Evolutionary conservation across 768 basidiomycete genomes (phyloP), one percentile per base, ranked within the genome.

Genomic region (Trametes elegans): DNA sequence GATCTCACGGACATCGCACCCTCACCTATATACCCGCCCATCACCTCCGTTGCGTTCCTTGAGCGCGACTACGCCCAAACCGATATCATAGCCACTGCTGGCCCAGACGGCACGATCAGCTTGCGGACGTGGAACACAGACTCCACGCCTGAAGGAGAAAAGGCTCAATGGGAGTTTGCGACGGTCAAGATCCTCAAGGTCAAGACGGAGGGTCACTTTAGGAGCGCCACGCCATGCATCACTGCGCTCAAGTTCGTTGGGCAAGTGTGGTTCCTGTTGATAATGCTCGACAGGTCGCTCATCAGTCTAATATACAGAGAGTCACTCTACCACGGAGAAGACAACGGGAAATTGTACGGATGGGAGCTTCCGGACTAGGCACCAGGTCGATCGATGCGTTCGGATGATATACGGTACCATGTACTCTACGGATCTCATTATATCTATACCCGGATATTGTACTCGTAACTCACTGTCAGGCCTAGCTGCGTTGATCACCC

Each of bases 81-180:
- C 0, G 90, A 90, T 4, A 76, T 93, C 4, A 76, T 97, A n/a
- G 92, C 91, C 0, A 86, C 86, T 1, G 91, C 90, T 3, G 80
- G 84, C 5, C 75, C 83, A 1, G 88, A 90, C 59, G 89, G 91
- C 7, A 79, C 83, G 3, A 85, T 93, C 49, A 82, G 82, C 0
- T 72, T 97, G n/a, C 76, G 89, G 57, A 90, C 93, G 1, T 93
- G 93, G 88, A 88, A 83, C 14, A 79, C 89, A 0, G 87, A 93
- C 55, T 81, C 82, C 11, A 88, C 90, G 0, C 83, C 81, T 0
- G 73, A 77, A 49, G 85, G 80, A 0, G 78, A 85, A 64, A 80
- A 78, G 62, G 85, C 90, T 2, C 73, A 73, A 45, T 94, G 91
- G 91, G 78, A 85, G 63, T 86, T 96, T 70, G 73, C 80, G 9